These are phyloP conservation scores for Coemansia sp. DNA, from an alignment of 192 early-diverging fungal genomes.

Conservation along the genomic window DNA sequence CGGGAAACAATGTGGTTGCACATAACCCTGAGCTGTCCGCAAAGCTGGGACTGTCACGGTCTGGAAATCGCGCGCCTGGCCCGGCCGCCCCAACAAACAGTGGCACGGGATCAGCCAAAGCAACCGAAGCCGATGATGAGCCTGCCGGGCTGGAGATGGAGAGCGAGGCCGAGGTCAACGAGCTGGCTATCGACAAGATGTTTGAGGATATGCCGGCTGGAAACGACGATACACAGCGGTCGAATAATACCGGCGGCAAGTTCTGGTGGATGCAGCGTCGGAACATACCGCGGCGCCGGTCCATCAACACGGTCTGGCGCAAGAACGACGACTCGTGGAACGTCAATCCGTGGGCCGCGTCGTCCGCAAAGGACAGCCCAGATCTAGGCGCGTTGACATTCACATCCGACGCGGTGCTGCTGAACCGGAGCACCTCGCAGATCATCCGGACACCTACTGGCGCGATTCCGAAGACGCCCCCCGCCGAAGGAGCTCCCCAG, in stretches of 20 bases:
- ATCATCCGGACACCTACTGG: neutral
- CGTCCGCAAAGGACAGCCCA: neutral
- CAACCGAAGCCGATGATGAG: conserved; percentile 24
- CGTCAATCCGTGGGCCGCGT: conserved; percentile 37
- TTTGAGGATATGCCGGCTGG: conserved; percentile 33
- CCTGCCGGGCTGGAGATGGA: conserved; percentile 35
- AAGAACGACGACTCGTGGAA: conserved; percentile 49
- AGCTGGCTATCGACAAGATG: conserved; percentile 46
- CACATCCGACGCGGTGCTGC: conserved; percentile 21
- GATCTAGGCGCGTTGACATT: conserved; percentile 19
- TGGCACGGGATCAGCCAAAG: neutral
- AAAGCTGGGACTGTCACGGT: conserved; percentile 25
- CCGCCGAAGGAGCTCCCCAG: too few species aligned
- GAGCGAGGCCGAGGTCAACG: conserved; percentile 49
- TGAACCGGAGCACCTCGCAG: conserved; percentile 18
- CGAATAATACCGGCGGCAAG: conserved; percentile 14
- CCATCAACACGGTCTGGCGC: conserved; percentile 42
- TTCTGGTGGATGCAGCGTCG: conserved; percentile 46
- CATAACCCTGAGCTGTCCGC: conserved; percentile 39
- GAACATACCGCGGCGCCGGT: conserved; percentile 40
- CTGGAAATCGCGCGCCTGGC: neutral
- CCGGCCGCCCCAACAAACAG: neutral
- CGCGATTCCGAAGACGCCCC: neutral
- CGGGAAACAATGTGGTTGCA: conserved; percentile 45
- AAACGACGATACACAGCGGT: neutral